Conservation (phyloP, 768 basidiomycete species). For the Kwoniella europaea region DNA sequence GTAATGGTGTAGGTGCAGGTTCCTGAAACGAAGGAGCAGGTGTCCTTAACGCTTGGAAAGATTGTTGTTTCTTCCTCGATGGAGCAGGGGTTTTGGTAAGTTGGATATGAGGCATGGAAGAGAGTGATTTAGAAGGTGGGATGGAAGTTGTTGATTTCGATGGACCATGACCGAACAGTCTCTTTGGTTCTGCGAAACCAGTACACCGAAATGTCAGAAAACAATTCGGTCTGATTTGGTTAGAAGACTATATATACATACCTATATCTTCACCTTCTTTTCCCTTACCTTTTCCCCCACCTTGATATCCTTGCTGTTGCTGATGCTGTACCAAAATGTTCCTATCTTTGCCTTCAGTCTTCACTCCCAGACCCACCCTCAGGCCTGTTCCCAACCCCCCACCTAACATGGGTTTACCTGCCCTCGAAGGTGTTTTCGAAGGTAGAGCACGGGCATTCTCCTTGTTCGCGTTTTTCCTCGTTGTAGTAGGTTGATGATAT, state of each 20-base stretch:
- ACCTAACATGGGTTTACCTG: slow-evolving; percentile 13
- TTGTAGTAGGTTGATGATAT: slow-evolving; percentile 27
- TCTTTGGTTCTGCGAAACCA: slow-evolving; percentile 42
- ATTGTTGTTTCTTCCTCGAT: slow-evolving; percentile 9
- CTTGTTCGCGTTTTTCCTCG: slow-evolving; percentile 43
- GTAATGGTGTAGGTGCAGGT: slow-evolving; percentile 38
- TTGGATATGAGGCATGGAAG: slow-evolving; percentile 32
- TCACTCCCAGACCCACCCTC: slow-evolving; percentile 33
- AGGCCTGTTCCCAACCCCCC: slow-evolving; percentile 20
- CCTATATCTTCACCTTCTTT: slow-evolving; percentile 49
- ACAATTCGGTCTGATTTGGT: too few species aligned
- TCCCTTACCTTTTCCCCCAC: slow-evolving; percentile 29
- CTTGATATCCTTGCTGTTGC: background rate
- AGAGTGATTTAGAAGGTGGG: slow-evolving; percentile 45
- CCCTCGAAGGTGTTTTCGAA: slow-evolving; percentile 46
- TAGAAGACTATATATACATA: too few species aligned
- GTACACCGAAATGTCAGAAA: too few species aligned
- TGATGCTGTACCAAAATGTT: slow-evolving; percentile 27
- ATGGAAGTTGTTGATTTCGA: slow-evolving; percentile 27
- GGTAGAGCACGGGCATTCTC: slow-evolving; percentile 47
- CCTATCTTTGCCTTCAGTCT: slow-evolving; percentile 46
- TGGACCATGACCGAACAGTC: slow-evolving; percentile 40
- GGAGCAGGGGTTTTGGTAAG: slow-evolving; percentile 22
- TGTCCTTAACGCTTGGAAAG: slow-evolving; percentile 21
- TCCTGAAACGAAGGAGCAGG: slow-evolving; percentile 31